Conservation (phyloP, 1,284 basidiomycete species). For the Fomitopsis schrenkii region DNA sequence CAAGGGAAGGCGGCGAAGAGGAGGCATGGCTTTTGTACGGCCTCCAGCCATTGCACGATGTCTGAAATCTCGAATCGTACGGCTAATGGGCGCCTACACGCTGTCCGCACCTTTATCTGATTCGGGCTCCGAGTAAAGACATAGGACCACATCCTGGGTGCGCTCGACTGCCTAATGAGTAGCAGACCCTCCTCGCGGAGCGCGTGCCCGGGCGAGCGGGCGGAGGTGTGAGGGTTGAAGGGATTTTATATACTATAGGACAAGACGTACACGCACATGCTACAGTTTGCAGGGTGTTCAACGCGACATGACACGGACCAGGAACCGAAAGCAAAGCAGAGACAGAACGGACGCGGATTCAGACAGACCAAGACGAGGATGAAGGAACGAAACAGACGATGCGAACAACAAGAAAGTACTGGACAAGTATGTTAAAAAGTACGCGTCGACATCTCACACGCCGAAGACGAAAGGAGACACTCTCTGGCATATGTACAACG, state of each 20-base stretch:
- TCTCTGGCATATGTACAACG: constrained; percentile 22
- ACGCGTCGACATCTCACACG: constrained; percentile 9
- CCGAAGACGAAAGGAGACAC: background rate
- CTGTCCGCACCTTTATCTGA: background rate
- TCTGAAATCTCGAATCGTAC: constrained; percentile 24
- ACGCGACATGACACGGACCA: constrained; percentile 25
- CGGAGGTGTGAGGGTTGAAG: constrained; percentile 18
- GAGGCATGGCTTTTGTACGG: constrained; percentile 14
- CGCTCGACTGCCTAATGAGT: background rate
- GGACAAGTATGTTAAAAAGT: constrained; percentile 3
- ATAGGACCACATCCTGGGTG: background rate
- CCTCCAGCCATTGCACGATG: constrained; percentile 22
- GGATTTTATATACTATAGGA: constrained; percentile 27
- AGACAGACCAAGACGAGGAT: constrained; percentile 6
- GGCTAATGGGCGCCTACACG: constrained; percentile 13
- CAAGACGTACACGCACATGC: constrained; percentile 36
- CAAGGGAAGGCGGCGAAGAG: constrained; percentile 8
- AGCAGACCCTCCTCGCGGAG: background rate
- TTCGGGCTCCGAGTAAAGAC: background rate
- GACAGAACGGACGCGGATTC: constrained; percentile 9
- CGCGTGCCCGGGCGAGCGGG: background rate
- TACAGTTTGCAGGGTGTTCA: constrained; percentile 32
- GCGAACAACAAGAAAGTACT: constrained; percentile 3
- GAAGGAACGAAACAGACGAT: constrained; percentile 11
- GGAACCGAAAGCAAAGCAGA: constrained; percentile 25